Percentiles rank a stretch among this genome's conserved stretches.
phyloP scores from a whole-genome alignment of 2,329 filamentous ascomycete genomes.

The Aspergillus sp. region DNA sequence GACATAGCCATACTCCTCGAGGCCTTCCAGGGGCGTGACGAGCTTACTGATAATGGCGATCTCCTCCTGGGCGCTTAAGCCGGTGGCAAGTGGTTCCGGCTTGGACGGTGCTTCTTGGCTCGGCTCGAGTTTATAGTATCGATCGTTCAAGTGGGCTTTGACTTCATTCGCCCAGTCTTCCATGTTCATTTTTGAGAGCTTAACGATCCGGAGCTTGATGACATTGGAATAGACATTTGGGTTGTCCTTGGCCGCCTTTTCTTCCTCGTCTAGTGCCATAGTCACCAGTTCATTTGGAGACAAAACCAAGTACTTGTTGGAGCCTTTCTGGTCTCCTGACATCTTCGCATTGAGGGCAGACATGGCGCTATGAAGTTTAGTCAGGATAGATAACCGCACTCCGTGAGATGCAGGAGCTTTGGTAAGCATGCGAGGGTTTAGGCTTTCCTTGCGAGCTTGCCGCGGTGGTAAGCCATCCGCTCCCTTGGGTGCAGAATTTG shows the following conservation, averaged over 20 bases:
- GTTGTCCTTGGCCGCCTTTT: constrained; percentile 60
- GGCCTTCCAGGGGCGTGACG: constrained; percentile 53
- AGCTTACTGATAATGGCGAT: constrained; percentile 55
- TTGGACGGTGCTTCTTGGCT: constrained; percentile 24
- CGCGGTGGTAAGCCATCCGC: constrained; percentile 16
- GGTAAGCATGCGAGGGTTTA: constrained; percentile 39
- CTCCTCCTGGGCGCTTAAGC: constrained; percentile 61
- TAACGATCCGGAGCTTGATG: constrained; percentile 71
- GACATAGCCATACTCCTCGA: constrained; percentile 70
- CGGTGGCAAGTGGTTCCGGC: constrained; percentile 57
- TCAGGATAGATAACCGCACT: constrained; percentile 35
- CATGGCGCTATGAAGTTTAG: constrained; percentile 39
- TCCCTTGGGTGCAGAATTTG: not conserved
- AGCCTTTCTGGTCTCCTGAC: constrained; percentile 21
- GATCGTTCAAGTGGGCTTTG: constrained; percentile 35
- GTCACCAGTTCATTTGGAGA: constrained; percentile 37
- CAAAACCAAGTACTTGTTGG: constrained; percentile 30
- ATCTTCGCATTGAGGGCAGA: constrained; percentile 32
- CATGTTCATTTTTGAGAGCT: constrained; percentile 65
- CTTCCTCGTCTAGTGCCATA: constrained; percentile 58
- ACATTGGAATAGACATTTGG: constrained; percentile 69
- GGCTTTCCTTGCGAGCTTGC: constrained; percentile 31
- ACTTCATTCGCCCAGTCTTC: constrained; percentile 63
- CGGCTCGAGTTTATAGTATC: constrained; percentile 28
- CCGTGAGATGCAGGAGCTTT: constrained; percentile 38